A percentile compares a stretch with the other conserved stretches of the same genome.
Conservation (phyloP, 371 early-diverging fungal species). For the Basidiobolus meristosporus region DNA sequence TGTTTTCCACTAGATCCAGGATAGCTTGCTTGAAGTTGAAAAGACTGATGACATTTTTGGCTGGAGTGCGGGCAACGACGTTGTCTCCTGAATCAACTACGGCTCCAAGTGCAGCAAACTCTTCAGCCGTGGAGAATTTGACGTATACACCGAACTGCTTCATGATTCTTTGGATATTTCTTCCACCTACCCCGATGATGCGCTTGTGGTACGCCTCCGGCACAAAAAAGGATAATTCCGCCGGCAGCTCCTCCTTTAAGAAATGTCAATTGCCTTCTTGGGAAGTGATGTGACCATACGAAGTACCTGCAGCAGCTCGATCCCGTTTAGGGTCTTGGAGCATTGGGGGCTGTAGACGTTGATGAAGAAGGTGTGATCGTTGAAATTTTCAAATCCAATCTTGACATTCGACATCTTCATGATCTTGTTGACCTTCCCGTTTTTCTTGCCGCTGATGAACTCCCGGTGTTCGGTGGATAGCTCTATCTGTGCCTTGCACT, state of each 20-base stretch:
- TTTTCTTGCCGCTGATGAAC: slow-evolving; percentile 87
- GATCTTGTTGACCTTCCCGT: slow-evolving; percentile 85
- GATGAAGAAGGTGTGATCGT: slow-evolving; percentile 59
- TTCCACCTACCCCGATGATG: slow-evolving; percentile 90
- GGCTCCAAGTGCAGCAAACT: slow-evolving; percentile 54
- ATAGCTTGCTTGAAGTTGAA: slow-evolving; percentile 45
- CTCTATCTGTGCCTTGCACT: slow-evolving; percentile 31
- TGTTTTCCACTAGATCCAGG: slow-evolving; percentile 45
- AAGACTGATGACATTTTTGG: slow-evolving; percentile 54
- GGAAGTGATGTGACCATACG: too few species aligned
- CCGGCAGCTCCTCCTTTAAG: slow-evolving; percentile 57
- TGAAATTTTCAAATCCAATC: slow-evolving; percentile 32
- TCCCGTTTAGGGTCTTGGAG: slow-evolving; percentile 36
- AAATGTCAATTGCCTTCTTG: too few species aligned
- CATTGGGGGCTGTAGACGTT: slow-evolving; percentile 37
- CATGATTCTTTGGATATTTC: slow-evolving; percentile 89
- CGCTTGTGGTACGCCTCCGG: slow-evolving; percentile 82
- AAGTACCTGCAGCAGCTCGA: slow-evolving; percentile 30
- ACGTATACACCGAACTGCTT: slow-evolving; percentile 88
- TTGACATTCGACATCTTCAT: slow-evolving; percentile 53
- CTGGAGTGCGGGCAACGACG: slow-evolving; percentile 71
- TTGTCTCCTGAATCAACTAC: slow-evolving; percentile 66
- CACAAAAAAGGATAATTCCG: slow-evolving; percentile 70
- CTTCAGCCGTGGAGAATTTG: slow-evolving; percentile 73
- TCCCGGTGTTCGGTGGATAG: slow-evolving; percentile 68